Base-by-base conservation (phyloP, 257 asterid genomes). In the Thymus quinquecostatus region DNA sequence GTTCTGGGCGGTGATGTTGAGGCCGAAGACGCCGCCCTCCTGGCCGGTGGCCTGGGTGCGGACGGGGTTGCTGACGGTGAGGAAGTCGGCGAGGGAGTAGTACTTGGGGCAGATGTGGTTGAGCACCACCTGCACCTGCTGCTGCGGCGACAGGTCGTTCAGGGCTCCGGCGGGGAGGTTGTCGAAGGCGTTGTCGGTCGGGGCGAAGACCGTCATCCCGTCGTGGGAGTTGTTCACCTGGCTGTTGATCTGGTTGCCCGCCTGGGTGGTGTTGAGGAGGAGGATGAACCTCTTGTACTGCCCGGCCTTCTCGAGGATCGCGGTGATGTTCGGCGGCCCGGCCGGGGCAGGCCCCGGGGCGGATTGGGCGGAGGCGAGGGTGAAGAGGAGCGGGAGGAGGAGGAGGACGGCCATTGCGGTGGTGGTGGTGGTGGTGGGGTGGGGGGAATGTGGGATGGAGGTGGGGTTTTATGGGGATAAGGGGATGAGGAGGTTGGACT, bases 61-160 rank as follows among this genome's bases (percentile, higher is more conserved):
- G 34, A 89, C 97, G n/a, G 97, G 99, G 76, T 89, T 94, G 87
- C 95, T 94, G 41, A 88, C 92, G 3, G 96, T 75, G 11, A 54
- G 76, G 44, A 94, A 82, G 66, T 43, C 61, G 0, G 70, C 69
- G 6, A 88, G 53, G 3, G 85, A 69, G 86, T 94, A 94, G 85
- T 47, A 94, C 7, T 82, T 86, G 0, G 99, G 96, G 59, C 84
- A 75, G 11, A 88, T 72, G 64, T 89, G 97, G 90, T 86, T 85
- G 32, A 59, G 86, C 10, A 89, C 48, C 29, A 94, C 90, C 75
- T 84, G 96, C 1, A 94, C 84, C 40, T 91, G 85, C 73, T 86
- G 96, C 64, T 89, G 95, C 60, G 45, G 56, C 27, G 71, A 48
- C 7, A 94, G 96, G 38, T 77, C 72, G 90, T 94, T 94, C 1